Base-by-base conservation (phyloP, 192 early-diverging fungal species). In the Backusella macrospora region DNA sequence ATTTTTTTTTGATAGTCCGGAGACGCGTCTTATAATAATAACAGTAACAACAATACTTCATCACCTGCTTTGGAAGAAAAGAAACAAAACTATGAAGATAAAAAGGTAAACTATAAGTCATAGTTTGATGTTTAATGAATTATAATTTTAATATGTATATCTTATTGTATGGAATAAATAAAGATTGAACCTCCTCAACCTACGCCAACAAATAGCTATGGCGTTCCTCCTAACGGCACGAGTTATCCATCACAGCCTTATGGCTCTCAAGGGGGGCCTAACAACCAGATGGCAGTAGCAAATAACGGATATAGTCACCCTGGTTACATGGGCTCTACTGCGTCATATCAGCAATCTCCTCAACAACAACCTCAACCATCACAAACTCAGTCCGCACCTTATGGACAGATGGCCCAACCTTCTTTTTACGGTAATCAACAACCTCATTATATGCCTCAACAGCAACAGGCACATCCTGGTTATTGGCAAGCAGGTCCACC, bases 401-500 rank as follows among this genome's bases (percentile, higher is more conserved):
- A 72, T 65, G 71, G 59, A 12, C 71, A 72, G 16, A 72, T 72
- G 59, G 42, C 44, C 13, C 55, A 59, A 44, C 71, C 71, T 34
- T 21, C 62, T 37, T 72, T 46, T 64, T 72, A 72, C 46, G 43
- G 55, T 39, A 72, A 64, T 29, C 55, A 62, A n/a, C 71, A 72
- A 18, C 26, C 38, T 43, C 71, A 72, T 37, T 72, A 72, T 23
- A 47, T 72, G 71, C 62, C 71, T 64, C 71, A 70, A 10, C 68
- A 72, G 2, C 59, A 63, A 12, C 71, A 63, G 10, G 40, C 29
- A 68, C 39, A 42, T 21, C 66, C 66, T 68, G 66, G 66, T 10
- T 68, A 46, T 16, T 68, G 66, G 66, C 65, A 66, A 21, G 21
- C 66, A 26, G 29, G 29, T 2, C 39, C 39, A 16, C 62, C 26